Conservation (phyloP, 192 early-diverging fungal genomes). For the Coemansia erecta region DNA sequence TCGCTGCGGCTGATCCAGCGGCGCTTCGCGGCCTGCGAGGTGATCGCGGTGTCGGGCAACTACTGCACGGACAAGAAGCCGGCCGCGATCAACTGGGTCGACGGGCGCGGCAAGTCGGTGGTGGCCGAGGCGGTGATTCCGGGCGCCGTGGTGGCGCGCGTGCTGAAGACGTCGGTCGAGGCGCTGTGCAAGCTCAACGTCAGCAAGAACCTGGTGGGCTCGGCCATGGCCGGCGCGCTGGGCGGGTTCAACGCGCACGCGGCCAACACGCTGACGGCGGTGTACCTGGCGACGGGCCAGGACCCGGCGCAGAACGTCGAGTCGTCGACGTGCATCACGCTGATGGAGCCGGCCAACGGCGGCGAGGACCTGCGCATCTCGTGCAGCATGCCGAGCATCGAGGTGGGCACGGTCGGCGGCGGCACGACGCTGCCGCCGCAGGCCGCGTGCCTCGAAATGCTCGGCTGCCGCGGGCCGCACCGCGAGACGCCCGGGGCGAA, state of each 20-base stretch:
- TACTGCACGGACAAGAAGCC: constrained; percentile 98
- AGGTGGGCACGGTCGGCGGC: constrained; percentile 92
- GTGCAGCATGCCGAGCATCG: constrained; percentile 91
- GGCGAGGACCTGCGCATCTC: constrained; percentile 81
- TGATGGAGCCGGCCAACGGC: constrained; percentile 85
- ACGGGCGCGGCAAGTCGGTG: constrained; percentile 92
- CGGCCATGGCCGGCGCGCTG: constrained; percentile 88
- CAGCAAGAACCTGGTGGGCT: constrained; percentile 88
- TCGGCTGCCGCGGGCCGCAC: constrained; percentile 83
- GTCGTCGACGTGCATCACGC: constrained; percentile 86
- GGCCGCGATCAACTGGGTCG: constrained; percentile 96
- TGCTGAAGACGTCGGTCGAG: constrained; percentile 83
- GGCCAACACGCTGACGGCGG: constrained; percentile 87
- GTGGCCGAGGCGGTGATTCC: constrained; percentile 84
- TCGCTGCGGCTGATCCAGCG: constrained; percentile 63
- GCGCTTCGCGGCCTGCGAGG: constrained; percentile 68
- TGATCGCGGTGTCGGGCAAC: constrained; percentile 86
- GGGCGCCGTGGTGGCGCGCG: constrained; percentile 69
- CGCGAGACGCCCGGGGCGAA: constrained; percentile 76
- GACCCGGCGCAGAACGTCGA: constrained; percentile 97
- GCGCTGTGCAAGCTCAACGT: constrained; percentile 78
- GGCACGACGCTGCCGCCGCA: constrained; percentile 84
- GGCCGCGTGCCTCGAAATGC: constrained; percentile 81
- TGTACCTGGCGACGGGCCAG: constrained; percentile 91
- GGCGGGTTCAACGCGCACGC: constrained; percentile 95